phyloP scores from a whole-genome alignment of 768 basidiomycete genomes.

The Suillus fuscotomentosus region DNA sequence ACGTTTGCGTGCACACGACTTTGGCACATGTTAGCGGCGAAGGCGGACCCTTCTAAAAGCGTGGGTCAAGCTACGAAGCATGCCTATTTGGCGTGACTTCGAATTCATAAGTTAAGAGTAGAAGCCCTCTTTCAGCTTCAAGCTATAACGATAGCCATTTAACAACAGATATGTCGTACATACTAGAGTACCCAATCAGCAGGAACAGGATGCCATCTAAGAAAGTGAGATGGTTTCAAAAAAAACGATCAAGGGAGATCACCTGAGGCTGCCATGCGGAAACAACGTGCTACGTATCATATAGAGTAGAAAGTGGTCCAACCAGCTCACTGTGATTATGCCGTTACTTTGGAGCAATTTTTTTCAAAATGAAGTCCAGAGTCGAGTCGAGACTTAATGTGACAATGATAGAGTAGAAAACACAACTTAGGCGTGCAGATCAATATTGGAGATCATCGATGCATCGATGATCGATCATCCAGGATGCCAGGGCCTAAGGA shows the following conservation, averaged over 20 bases:
- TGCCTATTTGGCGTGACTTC: not conserved
- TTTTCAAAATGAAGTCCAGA: not conserved
- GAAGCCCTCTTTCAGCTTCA: not conserved
- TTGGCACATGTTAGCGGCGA: slow-evolving; percentile 3
- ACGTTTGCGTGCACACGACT: not conserved
- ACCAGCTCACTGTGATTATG: not conserved
- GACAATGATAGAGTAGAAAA: not conserved
- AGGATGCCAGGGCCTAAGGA: too few species aligned
- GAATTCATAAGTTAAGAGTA: too few species aligned
- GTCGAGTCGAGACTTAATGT: not conserved
- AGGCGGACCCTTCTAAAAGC: not conserved
- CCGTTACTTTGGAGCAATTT: not conserved
- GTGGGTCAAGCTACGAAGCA: not conserved
- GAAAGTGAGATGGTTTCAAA: not conserved
- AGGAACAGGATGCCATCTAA: not conserved
- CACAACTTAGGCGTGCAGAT: not conserved
- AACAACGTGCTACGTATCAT: slow-evolving; percentile 2
- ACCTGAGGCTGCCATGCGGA: not conserved
- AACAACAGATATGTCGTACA: not conserved
- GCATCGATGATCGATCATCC: not conserved
- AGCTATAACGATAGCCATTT: not conserved
- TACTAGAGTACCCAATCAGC: not conserved
- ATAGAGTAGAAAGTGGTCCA: not conserved
- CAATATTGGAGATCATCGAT: not conserved
- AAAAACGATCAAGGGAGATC: not conserved